Base-by-base conservation (phyloP, 2,329 filamentous ascomycete species). In the Xylariaceae sp. region DNA sequence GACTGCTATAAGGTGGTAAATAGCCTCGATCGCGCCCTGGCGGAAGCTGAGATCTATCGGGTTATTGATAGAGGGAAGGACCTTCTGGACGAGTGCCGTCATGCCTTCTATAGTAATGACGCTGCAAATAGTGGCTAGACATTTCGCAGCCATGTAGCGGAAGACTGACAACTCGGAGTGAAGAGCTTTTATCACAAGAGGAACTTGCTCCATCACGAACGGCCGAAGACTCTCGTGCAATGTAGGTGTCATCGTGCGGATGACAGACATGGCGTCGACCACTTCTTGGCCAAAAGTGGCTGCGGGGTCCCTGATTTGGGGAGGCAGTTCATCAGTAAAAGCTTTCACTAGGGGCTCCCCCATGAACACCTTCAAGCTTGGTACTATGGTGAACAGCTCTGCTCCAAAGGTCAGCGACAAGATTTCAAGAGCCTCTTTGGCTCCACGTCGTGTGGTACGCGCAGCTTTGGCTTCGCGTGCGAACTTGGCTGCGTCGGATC, bases 1-100 rank as follows among this genome's bases (percentile, higher is more conserved):
- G 45, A 96, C 91, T 52, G 95, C 89, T 56, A 99, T 99, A 51
- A 99, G 75, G 69, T 99, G 94, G 66, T 99, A 99, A 52, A 99
- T 88, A 60, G 85, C 90, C 70, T 99, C 94, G 49, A 95, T 94
- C 6, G 90, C 90, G 55, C 94, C 94, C 72, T 99, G 94, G 36
- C 94, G 86, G 71, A 86, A 87, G 64, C 89, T 86, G 30, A 96
- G 79, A 62, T 99, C 92, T 52, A 95, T 71, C 1, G 90, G 87
- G 61, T 96, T 96, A 72, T 79, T 94, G 68, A 97, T 95, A 2
- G 89, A 89, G 6, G 94, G 94, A 40, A 99, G 70, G 10, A 99
- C 90, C 63, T 90, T 87, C 67, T 97, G 89, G 1, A 99, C 94
- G 18, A 99, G 75, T 66, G 92, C 90, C 0, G 92, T 99, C 85